A percentile compares a stretch with the other conserved stretches of the same genome.
phyloP scores from a whole-genome alignment of 129 eudicot species.

The Glebionis coronaria region DNA sequence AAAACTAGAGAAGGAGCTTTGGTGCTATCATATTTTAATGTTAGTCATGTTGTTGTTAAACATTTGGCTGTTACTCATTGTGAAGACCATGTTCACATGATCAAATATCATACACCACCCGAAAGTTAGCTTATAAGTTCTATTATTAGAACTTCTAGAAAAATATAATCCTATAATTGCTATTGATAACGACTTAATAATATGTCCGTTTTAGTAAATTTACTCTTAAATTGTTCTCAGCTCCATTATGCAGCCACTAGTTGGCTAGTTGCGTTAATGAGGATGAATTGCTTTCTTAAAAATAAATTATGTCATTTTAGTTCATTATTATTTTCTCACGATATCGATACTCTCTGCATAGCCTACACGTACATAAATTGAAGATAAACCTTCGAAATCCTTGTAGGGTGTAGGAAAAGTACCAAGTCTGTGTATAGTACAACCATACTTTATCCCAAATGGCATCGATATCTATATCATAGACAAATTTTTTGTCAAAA shows the following conservation, averaged over 20 bases:
- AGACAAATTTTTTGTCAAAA: too few relatives aligned
- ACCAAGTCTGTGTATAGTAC: too few relatives aligned
- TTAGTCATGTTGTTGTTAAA: too few relatives aligned
- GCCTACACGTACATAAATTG: too few relatives aligned
- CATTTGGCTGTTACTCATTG: too few relatives aligned
- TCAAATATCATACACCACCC: background rate
- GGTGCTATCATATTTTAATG: too few relatives aligned
- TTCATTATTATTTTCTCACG: constrained; percentile 11
- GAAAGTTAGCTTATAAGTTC: background rate
- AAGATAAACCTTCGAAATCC: too few relatives aligned
- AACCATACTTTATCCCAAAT: too few relatives aligned
- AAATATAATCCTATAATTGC: background rate
- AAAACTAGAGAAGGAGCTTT: too few relatives aligned
- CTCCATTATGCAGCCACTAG: constrained; percentile 9
- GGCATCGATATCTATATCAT: too few relatives aligned
- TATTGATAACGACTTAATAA: background rate
- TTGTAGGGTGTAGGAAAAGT: too few relatives aligned
- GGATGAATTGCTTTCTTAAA: constrained; percentile 17
- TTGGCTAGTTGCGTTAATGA: constrained; percentile 13
- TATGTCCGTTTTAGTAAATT: constrained; percentile 1
- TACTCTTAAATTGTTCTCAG: constrained; percentile 1
- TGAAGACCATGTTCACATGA: too few relatives aligned
- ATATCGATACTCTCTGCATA: constrained; percentile 4
- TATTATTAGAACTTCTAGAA: background rate
- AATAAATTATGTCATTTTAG: constrained; percentile 7